These are phyloP conservation scores for Ephemerocybe angulata DNA, from an alignment of 768 basidiomycete genomes.

Conservation along the genomic window DNA sequence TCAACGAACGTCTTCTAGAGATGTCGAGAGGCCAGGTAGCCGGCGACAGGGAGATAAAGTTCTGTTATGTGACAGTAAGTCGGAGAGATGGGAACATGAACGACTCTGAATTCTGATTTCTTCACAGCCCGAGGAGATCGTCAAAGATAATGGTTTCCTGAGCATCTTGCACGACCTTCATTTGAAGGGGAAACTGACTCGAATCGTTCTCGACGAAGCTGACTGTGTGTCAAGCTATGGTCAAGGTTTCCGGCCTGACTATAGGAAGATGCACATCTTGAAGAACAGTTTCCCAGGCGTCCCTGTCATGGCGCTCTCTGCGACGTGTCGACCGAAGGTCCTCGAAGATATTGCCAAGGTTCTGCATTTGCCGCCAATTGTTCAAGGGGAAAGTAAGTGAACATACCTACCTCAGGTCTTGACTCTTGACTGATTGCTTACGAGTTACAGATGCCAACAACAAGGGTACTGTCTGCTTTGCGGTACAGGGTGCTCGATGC, in stretches of 20 bases:
- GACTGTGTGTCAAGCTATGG: conserved; percentile 80
- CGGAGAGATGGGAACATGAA: no score
- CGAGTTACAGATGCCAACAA: conserved; percentile 52
- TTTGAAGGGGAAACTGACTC: conserved; percentile 59
- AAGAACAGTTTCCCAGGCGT: conserved; percentile 73
- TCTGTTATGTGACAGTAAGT: conserved; percentile 81
- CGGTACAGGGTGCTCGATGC: conserved; percentile 57
- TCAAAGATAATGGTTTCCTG: conserved; percentile 67
- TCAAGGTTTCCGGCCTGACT: conserved; percentile 88
- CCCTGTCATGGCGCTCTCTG: conserved; percentile 81
- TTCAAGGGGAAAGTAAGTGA: conserved; percentile 57
- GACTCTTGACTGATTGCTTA: no score
- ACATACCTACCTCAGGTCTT: no score
- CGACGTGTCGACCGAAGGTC: conserved; percentile 79
- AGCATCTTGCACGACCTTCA: conserved; percentile 63
- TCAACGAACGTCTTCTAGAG: conserved; percentile 43
- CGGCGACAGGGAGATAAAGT: conserved; percentile 52
- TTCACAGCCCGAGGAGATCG: conserved; percentile 79
- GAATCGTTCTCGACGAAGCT: conserved; percentile 86
- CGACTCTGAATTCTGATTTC: no score
- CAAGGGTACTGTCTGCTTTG: conserved; percentile 75
- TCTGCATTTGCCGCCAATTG: conserved; percentile 55
- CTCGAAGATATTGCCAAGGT: conserved; percentile 72
- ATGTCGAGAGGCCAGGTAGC: conserved; percentile 34
- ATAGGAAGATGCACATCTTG: conserved; percentile 70